Base-by-base conservation (phyloP, 1,139 yeast species). In the Lodderomyces margitis region DNA sequence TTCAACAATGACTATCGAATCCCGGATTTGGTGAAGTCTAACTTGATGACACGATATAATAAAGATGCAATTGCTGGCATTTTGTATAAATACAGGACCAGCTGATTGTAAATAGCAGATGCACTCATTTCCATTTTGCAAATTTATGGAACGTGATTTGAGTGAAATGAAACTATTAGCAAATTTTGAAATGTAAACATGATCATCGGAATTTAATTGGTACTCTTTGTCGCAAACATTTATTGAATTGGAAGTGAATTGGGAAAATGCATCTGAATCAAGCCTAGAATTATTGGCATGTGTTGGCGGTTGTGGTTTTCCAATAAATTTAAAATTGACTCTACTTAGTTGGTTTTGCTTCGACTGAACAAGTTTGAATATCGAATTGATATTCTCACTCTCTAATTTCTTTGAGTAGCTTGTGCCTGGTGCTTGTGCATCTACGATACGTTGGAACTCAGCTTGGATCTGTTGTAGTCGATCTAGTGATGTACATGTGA, bases 31-130 rank as follows among this genome's bases (percentile, higher is more conserved):
- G 47, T 71, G 77, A 11, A 74, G 51, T 23, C 78, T 49, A 35
- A 68, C 54, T 47, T 74, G 79, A 46, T 73, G 78, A 44, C 75
- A 63, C 11, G 49, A 38, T 2, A 66, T 44, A 3, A 60, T 42
- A 5, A 72, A 39, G 2, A 57, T 51, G 39, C 61, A 54, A 15
- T 66, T 45, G 3, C 32, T 15, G 8, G 66, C 38, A 24, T 61
- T 53, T 4, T 31, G 25, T 7, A 46, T 28, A 25, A 45, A 42
- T 3, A 45, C 37, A 4, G 48, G 39, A 3, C 47, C 46, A 14
- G 25, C 12, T 5, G 30, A 37, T 15, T 17, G 9, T 15, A 40
- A 2, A 2, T 16, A 9, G 16, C 28, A 25, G 1, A 42, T 25
- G 7, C 42, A 41, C 10, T 23, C 5, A 1, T 5, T 9, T 10